Conservation (phyloP, 2,329 filamentous ascomycete species). For the Aspergillus ochraceus region DNA sequence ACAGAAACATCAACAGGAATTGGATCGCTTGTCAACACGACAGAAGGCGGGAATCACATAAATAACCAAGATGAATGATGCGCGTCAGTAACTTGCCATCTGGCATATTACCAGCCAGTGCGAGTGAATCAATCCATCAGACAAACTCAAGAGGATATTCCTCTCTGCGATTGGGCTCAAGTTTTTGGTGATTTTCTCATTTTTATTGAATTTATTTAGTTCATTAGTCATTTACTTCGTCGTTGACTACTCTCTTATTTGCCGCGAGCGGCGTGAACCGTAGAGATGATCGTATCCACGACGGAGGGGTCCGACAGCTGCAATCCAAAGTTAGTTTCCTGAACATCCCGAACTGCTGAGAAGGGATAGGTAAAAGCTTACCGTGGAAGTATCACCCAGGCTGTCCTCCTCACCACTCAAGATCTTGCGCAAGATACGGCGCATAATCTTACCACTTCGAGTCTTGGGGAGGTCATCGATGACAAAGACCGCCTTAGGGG, state of each 20-base stretch:
- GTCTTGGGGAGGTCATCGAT: constrained; percentile 97
- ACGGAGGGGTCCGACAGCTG: constrained; percentile 86
- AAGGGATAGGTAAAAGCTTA: constrained; percentile 49
- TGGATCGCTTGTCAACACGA: constrained; percentile 10
- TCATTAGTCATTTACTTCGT: constrained; percentile 5
- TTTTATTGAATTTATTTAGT: constrained; percentile 2
- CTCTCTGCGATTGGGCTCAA: not conserved
- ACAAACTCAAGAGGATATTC: not conserved
- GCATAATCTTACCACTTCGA: constrained; percentile 97
- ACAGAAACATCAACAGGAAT: constrained; percentile 14
- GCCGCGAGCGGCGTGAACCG: constrained; percentile 61
- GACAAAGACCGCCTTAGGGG: constrained; percentile 88
- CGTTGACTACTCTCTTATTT: constrained; percentile 28
- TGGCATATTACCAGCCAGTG: not conserved
- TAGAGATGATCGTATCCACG: constrained; percentile 84
- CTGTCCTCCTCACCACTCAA: constrained; percentile 96
- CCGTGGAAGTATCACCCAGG: constrained; percentile 87
- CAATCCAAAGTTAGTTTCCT: constrained; percentile 10
- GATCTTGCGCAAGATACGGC: constrained; percentile 95
- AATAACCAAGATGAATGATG: constrained; percentile 3
- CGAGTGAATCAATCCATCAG: not conserved
- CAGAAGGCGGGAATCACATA: constrained; percentile 21
- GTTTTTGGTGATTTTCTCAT: constrained; percentile 7
- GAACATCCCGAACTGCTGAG: no score
- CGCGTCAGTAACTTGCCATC: not conserved